Conservation (phyloP, 2,329 filamentous ascomycete genomes). For the Ramularia collo-cygni region DNA sequence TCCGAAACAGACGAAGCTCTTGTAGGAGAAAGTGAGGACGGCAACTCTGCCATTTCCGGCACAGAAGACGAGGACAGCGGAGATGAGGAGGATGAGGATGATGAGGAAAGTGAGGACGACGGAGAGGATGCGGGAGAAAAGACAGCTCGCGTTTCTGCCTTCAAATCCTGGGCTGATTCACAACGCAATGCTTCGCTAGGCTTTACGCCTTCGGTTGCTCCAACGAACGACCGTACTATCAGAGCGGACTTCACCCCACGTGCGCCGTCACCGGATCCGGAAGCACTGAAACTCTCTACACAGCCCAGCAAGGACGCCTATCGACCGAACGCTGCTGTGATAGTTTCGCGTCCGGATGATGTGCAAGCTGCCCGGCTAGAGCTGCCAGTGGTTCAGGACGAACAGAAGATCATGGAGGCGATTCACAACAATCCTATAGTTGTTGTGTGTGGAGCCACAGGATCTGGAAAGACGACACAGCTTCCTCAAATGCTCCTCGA, state of each 20-base stretch:
- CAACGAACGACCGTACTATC: slow-evolving; percentile 21
- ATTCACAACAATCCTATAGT: slow-evolving; percentile 87
- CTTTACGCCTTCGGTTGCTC: slow-evolving; percentile 47
- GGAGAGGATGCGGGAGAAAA: slow-evolving; percentile 31
- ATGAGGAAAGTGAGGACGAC: slow-evolving; percentile 30
- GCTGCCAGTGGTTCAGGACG: slow-evolving; percentile 85
- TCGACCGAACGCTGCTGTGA: slow-evolving; percentile 70
- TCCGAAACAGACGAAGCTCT: slow-evolving; percentile 22
- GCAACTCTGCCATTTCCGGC: not conserved
- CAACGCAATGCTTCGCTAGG: slow-evolving; percentile 80
- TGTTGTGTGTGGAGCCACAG: slow-evolving; percentile 88
- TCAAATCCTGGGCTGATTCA: slow-evolving; percentile 88
- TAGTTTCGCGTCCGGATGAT: slow-evolving; percentile 60
- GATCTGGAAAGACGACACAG: slow-evolving; percentile 96
- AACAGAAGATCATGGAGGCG: slow-evolving; percentile 97
- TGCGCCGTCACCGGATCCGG: slow-evolving; percentile 61
- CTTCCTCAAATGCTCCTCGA: slow-evolving; percentile 95
- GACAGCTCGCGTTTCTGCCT: slow-evolving; percentile 55
- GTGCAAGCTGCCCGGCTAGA: slow-evolving; percentile 73
- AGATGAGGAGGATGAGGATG: slow-evolving; percentile 33
- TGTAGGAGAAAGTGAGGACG: not conserved
- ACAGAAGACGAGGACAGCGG: slow-evolving; percentile 24
- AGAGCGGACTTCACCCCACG: slow-evolving; percentile 62
- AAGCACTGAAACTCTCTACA: slow-evolving; percentile 53
- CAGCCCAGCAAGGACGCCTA: slow-evolving; percentile 42